phyloP scores from a whole-genome alignment of 768 basidiomycete genomes.

The Boletus sp. region DNA sequence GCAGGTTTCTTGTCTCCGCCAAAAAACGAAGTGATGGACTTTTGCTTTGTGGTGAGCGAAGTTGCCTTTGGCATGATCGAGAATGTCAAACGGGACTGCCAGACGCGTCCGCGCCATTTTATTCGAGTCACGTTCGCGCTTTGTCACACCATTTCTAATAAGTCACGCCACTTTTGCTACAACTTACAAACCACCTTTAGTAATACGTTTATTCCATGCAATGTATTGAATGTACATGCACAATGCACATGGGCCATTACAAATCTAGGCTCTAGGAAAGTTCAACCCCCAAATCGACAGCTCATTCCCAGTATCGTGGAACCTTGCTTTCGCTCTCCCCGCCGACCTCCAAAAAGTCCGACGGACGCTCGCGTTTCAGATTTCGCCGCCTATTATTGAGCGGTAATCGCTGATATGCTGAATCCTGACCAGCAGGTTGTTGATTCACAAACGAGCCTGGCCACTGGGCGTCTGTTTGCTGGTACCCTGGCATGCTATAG shows the following conservation, averaged over 20 bases:
- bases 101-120: conserved; percentile 18
- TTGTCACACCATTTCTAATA: conserved; percentile 12
- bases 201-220: conserved; percentile 10
- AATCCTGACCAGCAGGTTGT: conserved; percentile 68
- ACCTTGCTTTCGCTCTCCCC: conserved; percentile 63
- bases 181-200: not conserved
- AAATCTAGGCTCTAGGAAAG: not conserved
- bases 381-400: conserved; percentile 77
- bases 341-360: conserved; percentile 78
- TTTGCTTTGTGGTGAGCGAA: conserved; percentile 45
- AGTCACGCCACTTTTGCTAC: conserved; percentile 13
- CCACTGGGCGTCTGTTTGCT: conserved; percentile 38
- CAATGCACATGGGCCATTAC: not conserved
- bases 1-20: conserved; percentile 32
- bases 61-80: conserved; percentile 50
- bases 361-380: conserved; percentile 78
- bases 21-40: conserved; percentile 57
- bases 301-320: conserved; percentile 75
- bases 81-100: not conserved
- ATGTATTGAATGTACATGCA: conserved; percentile 16
- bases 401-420: conserved; percentile 84
- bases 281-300: not conserved
- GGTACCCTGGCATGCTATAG: conserved; percentile 45
- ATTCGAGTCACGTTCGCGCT: conserved; percentile 26
- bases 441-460: conserved; percentile 58